Conservation (phyloP, 2,329 filamentous ascomycete genomes). For the Aureobasidium zeae region DNA sequence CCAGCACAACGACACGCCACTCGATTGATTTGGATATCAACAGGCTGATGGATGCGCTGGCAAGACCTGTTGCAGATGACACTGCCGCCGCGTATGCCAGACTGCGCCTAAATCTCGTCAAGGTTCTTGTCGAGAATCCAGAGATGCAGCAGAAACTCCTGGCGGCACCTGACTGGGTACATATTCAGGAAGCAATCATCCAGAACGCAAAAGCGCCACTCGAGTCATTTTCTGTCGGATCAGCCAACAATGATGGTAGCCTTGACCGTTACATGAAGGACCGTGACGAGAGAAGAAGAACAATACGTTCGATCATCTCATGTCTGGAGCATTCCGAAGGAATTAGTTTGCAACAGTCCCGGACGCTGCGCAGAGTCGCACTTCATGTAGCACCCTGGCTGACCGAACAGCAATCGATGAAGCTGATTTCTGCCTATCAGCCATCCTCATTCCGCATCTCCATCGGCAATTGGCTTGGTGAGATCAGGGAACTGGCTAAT, state of each 20-base stretch:
- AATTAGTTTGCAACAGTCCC: constrained; percentile 7
- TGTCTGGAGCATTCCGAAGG: constrained; percentile 7
- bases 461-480: constrained; percentile 12
- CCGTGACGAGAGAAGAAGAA: constrained; percentile 1
- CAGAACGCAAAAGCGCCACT: constrained; percentile 10
- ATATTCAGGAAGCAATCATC: constrained; percentile 10
- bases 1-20: background rate
- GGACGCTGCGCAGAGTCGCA: constrained; percentile 7
- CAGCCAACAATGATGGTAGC: constrained; percentile 3
- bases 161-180: constrained; percentile 9
- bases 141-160: constrained; percentile 9
- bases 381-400: constrained; percentile 7
- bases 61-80: background rate
- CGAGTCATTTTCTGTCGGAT: background rate
- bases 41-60: constrained; percentile 9
- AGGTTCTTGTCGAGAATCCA: constrained; percentile 1
- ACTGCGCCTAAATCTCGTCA: constrained; percentile 2
- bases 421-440: constrained; percentile 14
- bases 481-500: constrained; percentile 11
- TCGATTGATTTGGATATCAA: constrained; percentile 6
- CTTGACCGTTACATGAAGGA: constrained; percentile 9
- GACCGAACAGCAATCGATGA: constrained; percentile 6
- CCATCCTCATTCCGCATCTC: constrained; percentile 14
- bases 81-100: constrained; percentile 3
- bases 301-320: constrained; percentile 1